A percentile compares a stretch with the other conserved stretches of the same genome.
Conservation (phyloP, 192 early-diverging fungal genomes). For the Mortierella antarctica region DNA sequence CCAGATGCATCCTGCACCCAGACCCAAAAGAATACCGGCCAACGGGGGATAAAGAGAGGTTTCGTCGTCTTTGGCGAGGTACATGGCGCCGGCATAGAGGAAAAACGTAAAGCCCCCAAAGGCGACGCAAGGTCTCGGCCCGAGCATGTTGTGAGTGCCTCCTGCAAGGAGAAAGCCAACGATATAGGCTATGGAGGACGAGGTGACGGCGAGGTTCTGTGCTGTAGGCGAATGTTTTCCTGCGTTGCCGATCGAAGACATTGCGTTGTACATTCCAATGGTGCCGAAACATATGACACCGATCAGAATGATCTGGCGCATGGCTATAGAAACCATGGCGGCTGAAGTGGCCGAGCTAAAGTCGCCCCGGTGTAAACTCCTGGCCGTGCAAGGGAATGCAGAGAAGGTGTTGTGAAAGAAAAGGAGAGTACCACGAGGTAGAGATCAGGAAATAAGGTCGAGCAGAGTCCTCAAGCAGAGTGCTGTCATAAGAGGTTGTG, state of each 20-base stretch:
- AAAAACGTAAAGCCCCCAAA: conserved; percentile 79
- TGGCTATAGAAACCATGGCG: conserved; percentile 50
- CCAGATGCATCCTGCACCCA: conserved; percentile 77
- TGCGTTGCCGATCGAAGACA: conserved; percentile 51
- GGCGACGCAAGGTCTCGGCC: conserved; percentile 72
- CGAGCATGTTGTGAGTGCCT: conserved; percentile 81
- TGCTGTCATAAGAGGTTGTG: no score
- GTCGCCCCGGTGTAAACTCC: no score
- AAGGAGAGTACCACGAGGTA: no score
- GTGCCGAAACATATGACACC: conserved; percentile 54
- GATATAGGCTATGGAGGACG: conserved; percentile 68
- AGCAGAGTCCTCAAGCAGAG: no score
- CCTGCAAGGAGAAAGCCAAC: conserved; percentile 81
- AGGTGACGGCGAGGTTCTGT: conserved; percentile 48
- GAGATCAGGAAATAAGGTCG: no score
- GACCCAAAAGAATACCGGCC: conserved; percentile 81
- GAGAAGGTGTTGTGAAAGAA: no score
- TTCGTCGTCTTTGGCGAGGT: conserved; percentile 68
- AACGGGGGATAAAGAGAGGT: conserved; percentile 70
- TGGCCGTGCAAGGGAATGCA: no score
- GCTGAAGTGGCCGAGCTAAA: background rate
- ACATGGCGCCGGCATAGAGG: conserved; percentile 82
- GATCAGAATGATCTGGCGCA: conserved; percentile 55
- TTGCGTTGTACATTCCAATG: conserved; percentile 54
- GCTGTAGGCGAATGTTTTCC: conserved; percentile 47